A percentile compares a stretch with the other conserved stretches of the same genome.
Evolutionary conservation across 2,329 filamentous ascomycete genomes (phyloP).

Genomic region (Exserohilum rostratum): DNA sequence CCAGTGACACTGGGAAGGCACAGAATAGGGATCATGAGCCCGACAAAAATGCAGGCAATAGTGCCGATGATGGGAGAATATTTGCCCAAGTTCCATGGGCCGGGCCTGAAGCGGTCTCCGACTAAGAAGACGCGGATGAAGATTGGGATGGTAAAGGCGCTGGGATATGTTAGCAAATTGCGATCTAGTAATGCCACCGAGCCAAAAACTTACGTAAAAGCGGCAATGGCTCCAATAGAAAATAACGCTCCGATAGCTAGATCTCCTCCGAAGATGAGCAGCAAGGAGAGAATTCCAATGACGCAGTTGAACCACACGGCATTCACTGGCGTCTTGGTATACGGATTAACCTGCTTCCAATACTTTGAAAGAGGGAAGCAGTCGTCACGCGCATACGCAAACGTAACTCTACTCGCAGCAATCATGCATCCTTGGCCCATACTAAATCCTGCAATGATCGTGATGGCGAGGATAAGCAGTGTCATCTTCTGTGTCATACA

Average conservation of each 20-base stretch:
- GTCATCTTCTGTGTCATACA: conserved; percentile 66
- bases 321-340: conserved; percentile 71
- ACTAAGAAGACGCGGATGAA: conserved; percentile 66
- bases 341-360: conserved; percentile 65
- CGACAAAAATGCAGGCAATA: conserved; percentile 64
- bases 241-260: conserved; percentile 71
- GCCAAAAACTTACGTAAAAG: conserved; percentile 58
- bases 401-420: conserved; percentile 69
- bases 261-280: conserved; percentile 69
- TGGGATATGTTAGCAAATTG: not conserved
- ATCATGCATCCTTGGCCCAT: conserved; percentile 79
- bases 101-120: conserved; percentile 66
- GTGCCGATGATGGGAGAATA: conserved; percentile 64
- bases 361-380: conserved; percentile 67
- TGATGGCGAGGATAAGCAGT: conserved; percentile 67
- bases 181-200: not conserved
- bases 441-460: conserved; percentile 71
- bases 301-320: conserved; percentile 70
- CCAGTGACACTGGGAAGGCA: conserved; percentile 67
- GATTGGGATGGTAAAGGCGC: conserved; percentile 62
- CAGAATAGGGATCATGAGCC: conserved; percentile 71
- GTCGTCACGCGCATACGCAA: conserved; percentile 74
- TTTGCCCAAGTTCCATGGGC: conserved; percentile 71
- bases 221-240: conserved; percentile 71
- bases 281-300: conserved; percentile 64